Percentiles rank a stretch among this genome's conserved stretches.
Evolutionary conservation across 148 eudicot genomes (phyloP).

Genomic region (Mesembryanthemum crystallinum): DNA sequence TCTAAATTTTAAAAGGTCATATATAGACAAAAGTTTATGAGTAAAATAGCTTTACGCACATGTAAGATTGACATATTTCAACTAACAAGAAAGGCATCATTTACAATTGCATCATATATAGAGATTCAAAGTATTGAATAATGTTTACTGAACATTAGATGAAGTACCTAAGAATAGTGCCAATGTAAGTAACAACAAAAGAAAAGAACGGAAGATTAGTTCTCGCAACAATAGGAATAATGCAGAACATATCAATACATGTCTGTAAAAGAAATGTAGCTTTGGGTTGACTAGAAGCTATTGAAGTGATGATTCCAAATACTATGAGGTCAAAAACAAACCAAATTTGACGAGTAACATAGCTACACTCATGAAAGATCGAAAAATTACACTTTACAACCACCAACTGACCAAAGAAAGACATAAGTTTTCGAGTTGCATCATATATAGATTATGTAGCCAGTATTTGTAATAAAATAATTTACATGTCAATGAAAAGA

Average conservation of each 20-base stretch:
- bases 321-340: background rate
- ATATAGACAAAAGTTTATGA: too few species aligned
- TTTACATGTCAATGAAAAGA: background rate
- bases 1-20: too few species aligned
- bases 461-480: background rate
- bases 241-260: background rate
- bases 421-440: background rate
- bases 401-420: background rate
- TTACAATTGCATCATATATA: too few species aligned
- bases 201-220: too few species aligned
- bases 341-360: background rate
- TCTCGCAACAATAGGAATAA: background rate
- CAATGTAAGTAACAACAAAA: background rate
- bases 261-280: background rate
- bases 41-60: too few species aligned
- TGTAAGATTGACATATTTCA: too few species aligned
- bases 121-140: too few species aligned
- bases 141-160: too few species aligned
- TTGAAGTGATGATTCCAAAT: background rate
- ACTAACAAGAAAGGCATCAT: too few species aligned
- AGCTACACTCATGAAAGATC: background rate
- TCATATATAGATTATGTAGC: background rate
- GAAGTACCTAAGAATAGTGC: too few species aligned
- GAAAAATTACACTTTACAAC: background rate
- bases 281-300: background rate